phyloP scores from a whole-genome alignment of 805 yeast species.

The Starmerella apicola region DNA sequence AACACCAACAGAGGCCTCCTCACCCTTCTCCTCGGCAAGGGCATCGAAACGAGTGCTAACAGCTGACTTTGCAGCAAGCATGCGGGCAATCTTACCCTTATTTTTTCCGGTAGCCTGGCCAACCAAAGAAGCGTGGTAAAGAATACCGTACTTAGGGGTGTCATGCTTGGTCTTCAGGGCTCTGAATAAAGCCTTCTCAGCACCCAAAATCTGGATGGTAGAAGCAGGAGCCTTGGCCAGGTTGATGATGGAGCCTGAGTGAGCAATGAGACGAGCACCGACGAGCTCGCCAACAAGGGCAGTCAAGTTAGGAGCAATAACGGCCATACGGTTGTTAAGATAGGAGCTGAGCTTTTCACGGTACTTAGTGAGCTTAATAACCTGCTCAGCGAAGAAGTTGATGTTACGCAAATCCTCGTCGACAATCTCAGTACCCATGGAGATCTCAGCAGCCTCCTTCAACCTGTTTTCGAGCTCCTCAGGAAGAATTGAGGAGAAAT shows the following conservation, averaged over 20 bases:
- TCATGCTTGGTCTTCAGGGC: slow-evolving; percentile 97
- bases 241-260: slow-evolving; percentile 87
- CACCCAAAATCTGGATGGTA: slow-evolving; percentile 94
- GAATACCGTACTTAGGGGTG: slow-evolving; percentile 95
- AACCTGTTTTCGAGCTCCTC: slow-evolving; percentile 88
- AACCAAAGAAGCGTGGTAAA: slow-evolving; percentile 91
- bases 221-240: slow-evolving; percentile 98
- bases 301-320: slow-evolving; percentile 96
- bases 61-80: slow-evolving; percentile 96
- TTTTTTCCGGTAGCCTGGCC: slow-evolving; percentile 98
- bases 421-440: slow-evolving; percentile 99
- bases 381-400: slow-evolving; percentile 84
- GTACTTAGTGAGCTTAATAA: slow-evolving; percentile 89
- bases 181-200: slow-evolving; percentile 97
- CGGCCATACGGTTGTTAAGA: slow-evolving; percentile 89
- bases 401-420: slow-evolving; percentile 80
- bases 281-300: slow-evolving; percentile 94
- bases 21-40: slow-evolving; percentile 91
- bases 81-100: slow-evolving; percentile 98
- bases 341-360: slow-evolving; percentile 92
- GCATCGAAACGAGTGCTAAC: slow-evolving; percentile 95
- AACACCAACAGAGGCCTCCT: slow-evolving; percentile 85
- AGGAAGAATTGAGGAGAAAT: slow-evolving; percentile 79
- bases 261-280: slow-evolving; percentile 96
- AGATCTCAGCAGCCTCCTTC: slow-evolving; percentile 93